phyloP scores from a whole-genome alignment of 768 basidiomycete genomes.

The Pleurotus platypus region DNA sequence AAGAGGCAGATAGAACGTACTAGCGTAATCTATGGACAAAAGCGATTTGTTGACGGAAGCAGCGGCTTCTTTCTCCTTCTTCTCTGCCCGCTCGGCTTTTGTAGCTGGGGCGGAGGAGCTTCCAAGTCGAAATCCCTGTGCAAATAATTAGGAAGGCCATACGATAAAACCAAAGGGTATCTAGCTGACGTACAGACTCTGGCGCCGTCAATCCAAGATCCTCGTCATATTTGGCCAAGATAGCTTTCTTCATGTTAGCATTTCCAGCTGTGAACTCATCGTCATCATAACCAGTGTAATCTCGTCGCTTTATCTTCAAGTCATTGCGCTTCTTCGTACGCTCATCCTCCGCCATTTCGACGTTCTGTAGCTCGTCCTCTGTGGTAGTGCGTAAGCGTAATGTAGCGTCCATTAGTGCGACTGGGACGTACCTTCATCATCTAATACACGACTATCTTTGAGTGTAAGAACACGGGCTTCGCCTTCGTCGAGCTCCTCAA shows the following conservation, averaged over 20 bases:
- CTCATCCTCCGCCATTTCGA: conserved; percentile 91
- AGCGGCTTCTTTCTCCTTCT: conserved; percentile 48
- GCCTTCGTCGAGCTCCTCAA: conserved; percentile 89
- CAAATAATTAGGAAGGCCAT: conserved; percentile 7
- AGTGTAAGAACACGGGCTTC: conserved; percentile 94
- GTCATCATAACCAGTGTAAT: conserved; percentile 95
- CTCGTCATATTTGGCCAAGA: conserved; percentile 93
- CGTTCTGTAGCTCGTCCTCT: conserved; percentile 98
- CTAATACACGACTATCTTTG: conserved; percentile 93
- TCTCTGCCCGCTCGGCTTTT: conserved; percentile 35
- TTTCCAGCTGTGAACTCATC: conserved; percentile 82
- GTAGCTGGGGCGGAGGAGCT: conserved; percentile 39
- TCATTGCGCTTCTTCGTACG: conserved; percentile 75
- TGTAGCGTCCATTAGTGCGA: too few relatives aligned
- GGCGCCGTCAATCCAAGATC: conserved; percentile 66
- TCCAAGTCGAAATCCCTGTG: conserved; percentile 86
- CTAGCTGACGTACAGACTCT: conserved; percentile 50
- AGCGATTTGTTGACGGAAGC: conserved; percentile 76
- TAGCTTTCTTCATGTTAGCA: conserved; percentile 75
- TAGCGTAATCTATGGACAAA: conserved; percentile 84
- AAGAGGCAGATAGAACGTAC: conserved; percentile 42
- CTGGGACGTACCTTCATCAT: conserved; percentile 74
- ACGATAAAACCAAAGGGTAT: not conserved
- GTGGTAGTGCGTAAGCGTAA: conserved; percentile 3
- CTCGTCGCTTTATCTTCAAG: conserved; percentile 81